Percentiles rank a stretch among this genome's conserved stretches.
Evolutionary conservation across 345 rosid species (phyloP).

Genomic region (Eucalyptus grandis): DNA sequence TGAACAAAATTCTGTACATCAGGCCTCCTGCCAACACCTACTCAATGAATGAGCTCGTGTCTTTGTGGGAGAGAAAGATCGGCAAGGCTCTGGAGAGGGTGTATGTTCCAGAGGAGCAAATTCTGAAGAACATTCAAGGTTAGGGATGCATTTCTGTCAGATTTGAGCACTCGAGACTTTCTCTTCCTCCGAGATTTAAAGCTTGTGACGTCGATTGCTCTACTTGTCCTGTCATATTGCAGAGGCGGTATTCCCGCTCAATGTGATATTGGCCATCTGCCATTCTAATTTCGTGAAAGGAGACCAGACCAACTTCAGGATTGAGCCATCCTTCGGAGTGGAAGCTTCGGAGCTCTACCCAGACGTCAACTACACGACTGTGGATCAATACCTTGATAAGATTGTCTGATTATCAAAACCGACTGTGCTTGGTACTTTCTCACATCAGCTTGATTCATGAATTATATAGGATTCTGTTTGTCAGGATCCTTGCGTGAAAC

Average conservation of each 20-base stretch:
- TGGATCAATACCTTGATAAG: background rate
- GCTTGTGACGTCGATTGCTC: background rate
- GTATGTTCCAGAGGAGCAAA: background rate
- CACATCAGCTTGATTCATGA: background rate
- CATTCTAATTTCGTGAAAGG: background rate
- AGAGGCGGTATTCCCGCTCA: background rate
- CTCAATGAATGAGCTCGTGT: background rate
- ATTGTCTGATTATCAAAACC: background rate
- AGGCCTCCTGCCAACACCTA: background rate
- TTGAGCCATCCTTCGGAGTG: background rate
- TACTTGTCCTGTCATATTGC: background rate
- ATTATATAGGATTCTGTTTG: background rate
- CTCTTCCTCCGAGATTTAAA: background rate
- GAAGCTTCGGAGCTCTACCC: conserved; percentile 2
- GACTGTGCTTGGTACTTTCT: background rate
- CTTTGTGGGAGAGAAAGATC: background rate
- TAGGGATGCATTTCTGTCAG: background rate
- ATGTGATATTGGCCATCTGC: background rate
- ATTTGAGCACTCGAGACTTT: background rate
- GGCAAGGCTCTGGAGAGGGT: background rate
- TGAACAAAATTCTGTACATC: background rate
- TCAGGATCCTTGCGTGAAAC: background rate
- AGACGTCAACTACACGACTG: background rate
- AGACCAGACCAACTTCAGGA: conserved; percentile 2
- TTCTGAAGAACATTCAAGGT: background rate